Evolutionary conservation across 2,329 filamentous ascomycete species (phyloP).

Genomic region (Hypocrella siamensis): DNA sequence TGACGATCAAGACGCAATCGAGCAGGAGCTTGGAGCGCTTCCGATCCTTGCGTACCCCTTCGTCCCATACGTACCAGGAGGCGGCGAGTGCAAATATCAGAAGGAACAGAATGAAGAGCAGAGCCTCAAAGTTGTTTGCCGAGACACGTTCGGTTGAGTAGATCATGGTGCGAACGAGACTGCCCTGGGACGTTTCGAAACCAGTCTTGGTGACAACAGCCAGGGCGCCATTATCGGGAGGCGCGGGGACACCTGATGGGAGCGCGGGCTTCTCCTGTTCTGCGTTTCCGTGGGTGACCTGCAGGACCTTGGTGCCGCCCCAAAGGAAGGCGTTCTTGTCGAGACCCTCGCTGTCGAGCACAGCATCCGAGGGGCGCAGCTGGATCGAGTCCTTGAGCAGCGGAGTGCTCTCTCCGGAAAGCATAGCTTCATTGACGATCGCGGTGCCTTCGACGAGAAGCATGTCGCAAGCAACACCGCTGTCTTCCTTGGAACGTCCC

Average conservation of each 20-base stretch:
- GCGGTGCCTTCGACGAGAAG: slow-evolving; percentile 84
- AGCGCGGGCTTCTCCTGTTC: slow-evolving; percentile 59
- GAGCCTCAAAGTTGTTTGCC: slow-evolving; percentile 90
- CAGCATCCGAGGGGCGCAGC: slow-evolving; percentile 66
- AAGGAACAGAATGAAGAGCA: slow-evolving; percentile 96
- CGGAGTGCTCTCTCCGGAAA: slow-evolving; percentile 94
- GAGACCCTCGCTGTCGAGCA: slow-evolving; percentile 72
- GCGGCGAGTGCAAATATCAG: slow-evolving; percentile 92
- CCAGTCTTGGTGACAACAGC: slow-evolving; percentile 94
- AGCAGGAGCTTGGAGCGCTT: slow-evolving; percentile 95
- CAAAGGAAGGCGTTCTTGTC: slow-evolving; percentile 97
- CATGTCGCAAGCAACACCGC: slow-evolving; percentile 95
- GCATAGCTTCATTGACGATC: slow-evolving; percentile 98
- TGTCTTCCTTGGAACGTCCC: slow-evolving; percentile 87
- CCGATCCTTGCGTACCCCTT: slow-evolving; percentile 84
- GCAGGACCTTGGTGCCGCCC: slow-evolving; percentile 93
- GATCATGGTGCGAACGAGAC: slow-evolving; percentile 96
- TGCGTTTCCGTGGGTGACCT: slow-evolving; percentile 75
- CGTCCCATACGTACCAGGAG: slow-evolving; percentile 98
- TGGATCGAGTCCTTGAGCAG: slow-evolving; percentile 92
- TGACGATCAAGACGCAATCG: slow-evolving; percentile 94
- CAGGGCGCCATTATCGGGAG: slow-evolving; percentile 86
- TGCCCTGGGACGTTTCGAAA: slow-evolving; percentile 96
- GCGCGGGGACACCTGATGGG: slow-evolving; percentile 60
- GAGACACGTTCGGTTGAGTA: slow-evolving; percentile 97